These are phyloP conservation scores for Daldinia decipiens DNA, from an alignment of 495 filamentous ascomycete species.

Conservation along the genomic window DNA sequence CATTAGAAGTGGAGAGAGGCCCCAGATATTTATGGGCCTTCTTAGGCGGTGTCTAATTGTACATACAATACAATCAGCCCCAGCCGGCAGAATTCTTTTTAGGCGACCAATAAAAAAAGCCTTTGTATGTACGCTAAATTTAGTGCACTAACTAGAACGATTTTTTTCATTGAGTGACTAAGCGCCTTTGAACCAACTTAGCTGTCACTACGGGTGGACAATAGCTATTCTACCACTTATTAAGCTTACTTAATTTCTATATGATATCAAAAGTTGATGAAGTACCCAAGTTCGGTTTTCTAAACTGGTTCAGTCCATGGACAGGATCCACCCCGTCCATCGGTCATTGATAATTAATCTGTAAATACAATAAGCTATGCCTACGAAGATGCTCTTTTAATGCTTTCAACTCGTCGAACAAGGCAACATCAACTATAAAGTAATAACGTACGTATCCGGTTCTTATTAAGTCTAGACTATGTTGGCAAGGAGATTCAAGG, in stretches of 20 bases:
- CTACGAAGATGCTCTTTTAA: neutral
- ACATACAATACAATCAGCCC: constrained; percentile 53
- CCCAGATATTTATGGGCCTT: constrained; percentile 5
- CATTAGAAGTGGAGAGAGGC: neutral
- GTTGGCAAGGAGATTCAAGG: neutral
- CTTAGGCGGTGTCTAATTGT: neutral
- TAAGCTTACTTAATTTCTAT: too few relatives aligned
- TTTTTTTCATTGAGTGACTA: neutral
- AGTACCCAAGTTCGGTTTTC: neutral
- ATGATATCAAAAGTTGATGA: too few relatives aligned
- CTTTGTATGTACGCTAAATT: neutral
- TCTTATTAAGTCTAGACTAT: neutral
- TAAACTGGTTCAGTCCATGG: neutral
- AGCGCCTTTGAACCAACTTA: neutral
- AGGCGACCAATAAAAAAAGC: constrained; percentile 9
- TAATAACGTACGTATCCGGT: neutral
- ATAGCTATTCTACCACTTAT: too few relatives aligned
- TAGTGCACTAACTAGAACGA: neutral
- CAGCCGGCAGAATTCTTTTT: neutral
- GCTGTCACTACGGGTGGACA: too few relatives aligned
- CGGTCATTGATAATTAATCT: neutral
- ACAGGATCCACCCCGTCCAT: neutral
- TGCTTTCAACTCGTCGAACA: neutral
- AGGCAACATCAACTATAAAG: neutral
- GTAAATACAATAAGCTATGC: neutral